phyloP scores from a whole-genome alignment of 441 rosid species.

The Macaranga tanarius region DNA sequence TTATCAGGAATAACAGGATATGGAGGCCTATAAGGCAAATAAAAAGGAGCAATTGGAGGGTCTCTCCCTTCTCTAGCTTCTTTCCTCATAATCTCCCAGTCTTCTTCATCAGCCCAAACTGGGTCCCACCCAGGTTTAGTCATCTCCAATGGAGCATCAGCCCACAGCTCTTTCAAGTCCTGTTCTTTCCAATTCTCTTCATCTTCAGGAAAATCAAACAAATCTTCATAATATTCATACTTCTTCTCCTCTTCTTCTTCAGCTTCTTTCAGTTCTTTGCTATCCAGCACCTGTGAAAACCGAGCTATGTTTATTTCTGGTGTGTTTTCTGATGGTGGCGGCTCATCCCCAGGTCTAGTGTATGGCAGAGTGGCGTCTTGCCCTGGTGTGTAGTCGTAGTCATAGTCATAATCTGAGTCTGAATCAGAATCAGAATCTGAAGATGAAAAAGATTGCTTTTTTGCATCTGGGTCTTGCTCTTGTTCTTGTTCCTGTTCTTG shows the following conservation, averaged over 20 bases:
- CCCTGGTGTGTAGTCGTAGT: constrained; percentile 25
- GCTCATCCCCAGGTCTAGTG: constrained; percentile 45
- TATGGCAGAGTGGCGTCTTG: constrained; percentile 25
- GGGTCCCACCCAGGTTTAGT: constrained; percentile 90
- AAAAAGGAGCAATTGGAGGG: constrained; percentile 78
- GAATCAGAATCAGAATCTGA: constrained; percentile 45
- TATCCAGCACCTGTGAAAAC: constrained; percentile 38
- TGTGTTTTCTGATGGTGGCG: constrained; percentile 34
- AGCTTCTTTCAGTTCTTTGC: constrained; percentile 34
- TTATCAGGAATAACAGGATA: constrained; percentile 72
- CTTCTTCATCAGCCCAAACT: constrained; percentile 66
- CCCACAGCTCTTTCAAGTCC: constrained; percentile 81
- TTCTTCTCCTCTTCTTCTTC: constrained; percentile 49
- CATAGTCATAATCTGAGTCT: constrained; percentile 43
- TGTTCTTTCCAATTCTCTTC: constrained; percentile 76
- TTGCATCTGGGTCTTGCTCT: constrained; percentile 27
- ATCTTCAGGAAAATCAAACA: constrained; percentile 66
- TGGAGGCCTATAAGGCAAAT: constrained; percentile 75
- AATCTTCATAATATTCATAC: constrained; percentile 39
- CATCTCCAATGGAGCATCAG: constrained; percentile 57
- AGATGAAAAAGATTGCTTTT: constrained; percentile 18
- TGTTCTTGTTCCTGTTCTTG: neutral
- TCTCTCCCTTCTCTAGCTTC: constrained; percentile 53
- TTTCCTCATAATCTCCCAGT: constrained; percentile 54
- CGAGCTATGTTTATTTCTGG: constrained; percentile 52